A percentile compares a stretch with the other conserved stretches of the same genome.
These are phyloP conservation scores for Volutella citrinella DNA, from an alignment of 2,329 filamentous ascomycete genomes.

Conservation along the genomic window DNA sequence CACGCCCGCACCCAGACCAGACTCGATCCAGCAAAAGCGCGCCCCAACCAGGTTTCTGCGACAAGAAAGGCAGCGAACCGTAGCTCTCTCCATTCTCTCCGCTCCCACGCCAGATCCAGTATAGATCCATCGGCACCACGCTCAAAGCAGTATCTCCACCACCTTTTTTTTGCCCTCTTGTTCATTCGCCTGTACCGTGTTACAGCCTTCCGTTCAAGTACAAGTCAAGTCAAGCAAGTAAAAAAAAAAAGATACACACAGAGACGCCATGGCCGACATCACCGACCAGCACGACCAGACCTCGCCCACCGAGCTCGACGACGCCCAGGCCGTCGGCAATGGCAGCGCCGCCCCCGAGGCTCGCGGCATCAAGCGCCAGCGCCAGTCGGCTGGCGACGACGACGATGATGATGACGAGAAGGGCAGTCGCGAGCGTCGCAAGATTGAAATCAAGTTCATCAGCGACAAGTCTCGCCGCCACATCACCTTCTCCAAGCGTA, in stretches of 20 bases:
- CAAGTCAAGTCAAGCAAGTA: not conserved
- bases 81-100: conserved; percentile 40
- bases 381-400: conserved; percentile 80
- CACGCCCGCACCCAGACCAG: conserved; percentile 26
- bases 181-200: conserved; percentile 30
- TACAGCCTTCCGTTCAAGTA: conserved; percentile 33
- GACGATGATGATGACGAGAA: conserved; percentile 98
- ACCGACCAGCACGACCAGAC: conserved; percentile 74
- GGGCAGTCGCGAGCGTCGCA: conserved; percentile 93
- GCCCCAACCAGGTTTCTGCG: conserved; percentile 56
- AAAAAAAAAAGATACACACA: conserved; percentile 10
- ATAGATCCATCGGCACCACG: conserved; percentile 64
- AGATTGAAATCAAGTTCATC: conserved; percentile 99
- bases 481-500: conserved; percentile 99
- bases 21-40: conserved; percentile 36
- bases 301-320: conserved; percentile 71
- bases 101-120: conserved; percentile 60
- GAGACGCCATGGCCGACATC: conserved; percentile 68
- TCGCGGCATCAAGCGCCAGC: conserved; percentile 86
- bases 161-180: conserved; percentile 48
- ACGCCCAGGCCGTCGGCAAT: conserved; percentile 70
- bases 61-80: conserved; percentile 46
- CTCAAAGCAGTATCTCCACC: conserved; percentile 65
- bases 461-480: conserved; percentile 99
- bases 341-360: conserved; percentile 65